Conservation (phyloP, 208 protist genomes). For the Acanthamoeba healyi region DNA sequence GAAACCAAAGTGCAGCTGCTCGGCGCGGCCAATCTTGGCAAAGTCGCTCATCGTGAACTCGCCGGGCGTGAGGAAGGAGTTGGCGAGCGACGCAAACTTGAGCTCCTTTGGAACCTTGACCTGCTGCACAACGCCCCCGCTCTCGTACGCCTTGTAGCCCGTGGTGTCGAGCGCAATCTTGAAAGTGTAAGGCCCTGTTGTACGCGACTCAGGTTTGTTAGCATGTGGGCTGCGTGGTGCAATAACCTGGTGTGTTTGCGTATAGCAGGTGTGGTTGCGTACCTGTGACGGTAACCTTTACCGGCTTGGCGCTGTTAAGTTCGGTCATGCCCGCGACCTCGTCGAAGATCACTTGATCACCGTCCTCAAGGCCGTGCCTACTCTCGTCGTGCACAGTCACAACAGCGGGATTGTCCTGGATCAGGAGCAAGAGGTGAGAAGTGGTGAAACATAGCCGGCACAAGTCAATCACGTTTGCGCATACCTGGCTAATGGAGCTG, state of each 20-base stretch:
- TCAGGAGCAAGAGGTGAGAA: not conserved
- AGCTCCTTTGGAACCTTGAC: constrained; percentile 90
- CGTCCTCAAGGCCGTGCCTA: constrained; percentile 74
- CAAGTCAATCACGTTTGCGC: not conserved
- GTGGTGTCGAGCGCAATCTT: constrained; percentile 81
- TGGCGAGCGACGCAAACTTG: not conserved
- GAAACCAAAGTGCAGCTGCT: constrained; percentile 77
- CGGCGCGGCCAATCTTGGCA: constrained; percentile 85
- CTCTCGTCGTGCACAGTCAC: constrained; percentile 40
- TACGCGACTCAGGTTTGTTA: not conserved
- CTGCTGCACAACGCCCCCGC: constrained; percentile 93
- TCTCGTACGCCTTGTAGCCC: constrained; percentile 71
- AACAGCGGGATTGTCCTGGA: constrained; percentile 13
- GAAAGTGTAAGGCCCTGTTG: constrained; percentile 83
- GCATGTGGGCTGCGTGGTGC: no score
- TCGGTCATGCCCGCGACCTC: constrained; percentile 81
- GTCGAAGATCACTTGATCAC: constrained; percentile 92
- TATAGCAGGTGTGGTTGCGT: constrained; percentile 68
- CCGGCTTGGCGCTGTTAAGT: constrained; percentile 67
- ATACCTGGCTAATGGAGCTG: not conserved
- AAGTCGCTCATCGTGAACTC: constrained; percentile 87
- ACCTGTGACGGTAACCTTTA: constrained; percentile 76
- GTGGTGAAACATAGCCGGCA: not conserved
- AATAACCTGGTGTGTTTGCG: no score
- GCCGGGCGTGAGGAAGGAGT: constrained; percentile 47